Evolutionary conservation across 2,329 filamentous ascomycete species (phyloP).

Genomic region (Aureobasidium sp.): DNA sequence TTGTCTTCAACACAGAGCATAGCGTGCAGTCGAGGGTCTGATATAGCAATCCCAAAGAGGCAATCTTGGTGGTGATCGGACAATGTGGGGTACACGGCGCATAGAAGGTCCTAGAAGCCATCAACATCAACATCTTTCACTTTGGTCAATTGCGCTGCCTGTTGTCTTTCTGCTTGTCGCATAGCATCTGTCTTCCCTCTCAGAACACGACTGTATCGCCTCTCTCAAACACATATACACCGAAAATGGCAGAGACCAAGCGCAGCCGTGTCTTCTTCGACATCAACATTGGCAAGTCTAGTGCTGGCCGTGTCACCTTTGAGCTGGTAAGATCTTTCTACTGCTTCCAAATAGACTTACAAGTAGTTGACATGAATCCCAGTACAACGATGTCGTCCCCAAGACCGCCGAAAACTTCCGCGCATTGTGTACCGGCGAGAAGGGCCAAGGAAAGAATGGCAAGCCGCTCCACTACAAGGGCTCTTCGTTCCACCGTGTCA

Average conservation of each 20-base stretch:
- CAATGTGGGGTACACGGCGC: constrained; percentile 1
- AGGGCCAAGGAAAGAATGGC: constrained; percentile 72
- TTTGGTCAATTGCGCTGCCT: neutral
- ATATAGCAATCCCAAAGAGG: neutral
- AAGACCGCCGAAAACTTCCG: constrained; percentile 98
- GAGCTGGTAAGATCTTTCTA: constrained; percentile 57
- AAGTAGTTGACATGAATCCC: neutral
- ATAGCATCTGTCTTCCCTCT: neutral
- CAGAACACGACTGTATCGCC: neutral
- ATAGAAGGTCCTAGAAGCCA: constrained; percentile 13
- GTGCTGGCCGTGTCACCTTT: constrained; percentile 73
- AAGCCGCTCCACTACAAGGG: constrained; percentile 90
- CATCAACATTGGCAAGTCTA: constrained; percentile 68
- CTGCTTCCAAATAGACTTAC: neutral
- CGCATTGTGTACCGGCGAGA: constrained; percentile 88
- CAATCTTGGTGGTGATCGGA: neutral
- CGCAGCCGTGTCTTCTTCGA: constrained; percentile 89
- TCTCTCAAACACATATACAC: neutral
- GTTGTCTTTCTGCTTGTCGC: neutral
- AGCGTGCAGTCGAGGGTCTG: neutral
- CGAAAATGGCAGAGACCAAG: constrained; percentile 24
- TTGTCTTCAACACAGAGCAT: neutral
- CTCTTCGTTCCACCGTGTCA: constrained; percentile 88
- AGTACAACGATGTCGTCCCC: constrained; percentile 62
- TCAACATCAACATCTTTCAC: neutral